These are phyloP conservation scores for Heracleum sosnowskyi DNA, from an alignment of 129 eudicot species.

Conservation along the genomic window DNA sequence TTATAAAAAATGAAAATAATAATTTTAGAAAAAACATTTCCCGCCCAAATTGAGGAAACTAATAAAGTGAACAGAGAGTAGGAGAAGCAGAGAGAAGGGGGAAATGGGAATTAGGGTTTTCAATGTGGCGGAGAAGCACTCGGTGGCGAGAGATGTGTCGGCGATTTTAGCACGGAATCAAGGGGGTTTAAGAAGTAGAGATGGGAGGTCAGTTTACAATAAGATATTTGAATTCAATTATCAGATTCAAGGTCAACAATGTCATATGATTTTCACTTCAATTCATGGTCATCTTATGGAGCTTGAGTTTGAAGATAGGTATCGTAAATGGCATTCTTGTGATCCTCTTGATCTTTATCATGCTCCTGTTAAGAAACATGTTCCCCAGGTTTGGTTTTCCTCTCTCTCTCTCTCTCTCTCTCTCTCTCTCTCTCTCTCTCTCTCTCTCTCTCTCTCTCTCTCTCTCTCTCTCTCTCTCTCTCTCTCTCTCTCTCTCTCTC, in stretches of 20 bases:
- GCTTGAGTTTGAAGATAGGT: conserved; percentile 78
- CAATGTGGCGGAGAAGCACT: conserved; percentile 98
- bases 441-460: too few species aligned
- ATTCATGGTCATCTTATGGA: conserved; percentile 97
- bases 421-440: too few species aligned
- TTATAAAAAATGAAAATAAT: too few species aligned
- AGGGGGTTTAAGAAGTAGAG: conserved; percentile 54
- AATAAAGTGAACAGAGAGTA: not conserved
- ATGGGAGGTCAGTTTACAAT: conserved; percentile 80
- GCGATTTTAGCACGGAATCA: conserved; percentile 49
- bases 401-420: not conserved
- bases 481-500: too few species aligned
- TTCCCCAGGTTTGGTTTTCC: conserved; percentile 38
- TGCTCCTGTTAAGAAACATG: conserved; percentile 66
- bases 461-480: too few species aligned
- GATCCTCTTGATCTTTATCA: conserved; percentile 70
- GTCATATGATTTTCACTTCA: conserved; percentile 77
- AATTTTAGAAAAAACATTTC: not conserved
- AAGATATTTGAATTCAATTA: conserved; percentile 73
- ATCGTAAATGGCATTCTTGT: conserved; percentile 78
- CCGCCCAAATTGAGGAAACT: not conserved
- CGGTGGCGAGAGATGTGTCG: conserved; percentile 85
- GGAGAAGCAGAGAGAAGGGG: not conserved
- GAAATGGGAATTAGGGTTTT: conserved; percentile 40
- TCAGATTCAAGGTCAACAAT: conserved; percentile 43